Conservation (phyloP, 352 stramenopile species). For the Elongisporangium senticosum region DNA sequence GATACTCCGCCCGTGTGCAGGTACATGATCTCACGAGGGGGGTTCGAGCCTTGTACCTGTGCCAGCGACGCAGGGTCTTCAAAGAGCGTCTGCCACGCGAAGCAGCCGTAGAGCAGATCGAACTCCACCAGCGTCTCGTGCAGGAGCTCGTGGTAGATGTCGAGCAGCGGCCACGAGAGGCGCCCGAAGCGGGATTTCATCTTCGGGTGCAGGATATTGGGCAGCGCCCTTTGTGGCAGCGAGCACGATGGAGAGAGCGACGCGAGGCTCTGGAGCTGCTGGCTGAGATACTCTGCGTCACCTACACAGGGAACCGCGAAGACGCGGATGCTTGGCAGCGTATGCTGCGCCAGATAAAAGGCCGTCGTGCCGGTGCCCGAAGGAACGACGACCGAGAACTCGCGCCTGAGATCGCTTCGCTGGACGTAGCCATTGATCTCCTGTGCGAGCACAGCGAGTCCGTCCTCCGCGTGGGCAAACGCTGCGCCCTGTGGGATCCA, state of each 20-base stretch:
- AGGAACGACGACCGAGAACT: conserved; percentile 61
- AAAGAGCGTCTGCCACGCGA: conserved; percentile 80
- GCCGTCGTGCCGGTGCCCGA: conserved; percentile 76
- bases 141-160: conserved; percentile 59
- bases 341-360: conserved; percentile 72
- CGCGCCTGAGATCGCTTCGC: conserved; percentile 8
- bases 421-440: conserved; percentile 69
- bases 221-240: conserved; percentile 11
- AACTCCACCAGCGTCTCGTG: conserved; percentile 59
- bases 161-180: conserved; percentile 40
- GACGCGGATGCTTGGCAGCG: conserved; percentile 36
- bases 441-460: conserved; percentile 44
- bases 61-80: conserved; percentile 29
- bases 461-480: conserved; percentile 49
- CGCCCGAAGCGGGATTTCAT: conserved; percentile 68
- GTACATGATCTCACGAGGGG: conserved; percentile 57
- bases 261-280: conserved; percentile 48
- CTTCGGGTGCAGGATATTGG: conserved; percentile 37
- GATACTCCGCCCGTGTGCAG: conserved; percentile 74
- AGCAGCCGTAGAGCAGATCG: conserved; percentile 70
- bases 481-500: conserved; percentile 71
- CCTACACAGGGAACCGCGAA: conserved; percentile 73
- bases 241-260: conserved; percentile 12
- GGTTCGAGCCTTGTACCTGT: conserved; percentile 12
- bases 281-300: conserved; percentile 41